Evolutionary conservation across 2,329 filamentous ascomycete species (phyloP).

Genomic region (Pseudonectria foliicola): DNA sequence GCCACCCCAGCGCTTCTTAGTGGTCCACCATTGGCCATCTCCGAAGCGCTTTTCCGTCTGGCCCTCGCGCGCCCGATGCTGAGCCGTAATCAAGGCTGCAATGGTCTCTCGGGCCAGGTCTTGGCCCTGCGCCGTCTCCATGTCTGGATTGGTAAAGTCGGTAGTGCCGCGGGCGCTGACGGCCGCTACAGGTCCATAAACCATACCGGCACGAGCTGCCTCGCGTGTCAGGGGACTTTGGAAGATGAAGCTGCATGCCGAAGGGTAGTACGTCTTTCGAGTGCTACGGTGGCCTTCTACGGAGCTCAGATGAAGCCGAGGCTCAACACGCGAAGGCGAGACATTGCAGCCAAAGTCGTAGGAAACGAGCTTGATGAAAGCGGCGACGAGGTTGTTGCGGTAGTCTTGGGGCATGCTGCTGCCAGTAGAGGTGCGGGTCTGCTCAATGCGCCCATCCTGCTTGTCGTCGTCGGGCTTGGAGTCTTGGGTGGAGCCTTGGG

Average conservation of each 20-base stretch:
- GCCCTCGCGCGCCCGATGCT: slow-evolving; percentile 54
- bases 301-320: slow-evolving; percentile 48
- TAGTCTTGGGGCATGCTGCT: slow-evolving; percentile 51
- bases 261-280: slow-evolving; percentile 49
- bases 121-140: slow-evolving; percentile 49
- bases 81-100: slow-evolving; percentile 54
- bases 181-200: slow-evolving; percentile 56
- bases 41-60: slow-evolving; percentile 50
- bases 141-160: slow-evolving; percentile 37
- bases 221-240: slow-evolving; percentile 54
- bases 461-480: slow-evolving; percentile 9
- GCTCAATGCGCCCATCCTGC: slow-evolving; percentile 5
- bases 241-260: slow-evolving; percentile 52
- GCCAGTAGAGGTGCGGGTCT: slow-evolving; percentile 41
- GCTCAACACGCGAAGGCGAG: slow-evolving; percentile 48
- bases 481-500: slow-evolving; percentile 4
- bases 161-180: slow-evolving; percentile 51
- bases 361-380: slow-evolving; percentile 57
- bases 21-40: slow-evolving; percentile 55
- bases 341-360: slow-evolving; percentile 62
- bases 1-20: slow-evolving; percentile 55
- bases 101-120: slow-evolving; percentile 57
- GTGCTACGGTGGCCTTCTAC: slow-evolving; percentile 22
- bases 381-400: slow-evolving; percentile 48
- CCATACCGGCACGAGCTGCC: slow-evolving; percentile 49